Percentiles rank a stretch among this genome's conserved stretches.
Conservation (phyloP, 495 filamentous ascomycete species). For the Parathielavia appendiculata region DNA sequence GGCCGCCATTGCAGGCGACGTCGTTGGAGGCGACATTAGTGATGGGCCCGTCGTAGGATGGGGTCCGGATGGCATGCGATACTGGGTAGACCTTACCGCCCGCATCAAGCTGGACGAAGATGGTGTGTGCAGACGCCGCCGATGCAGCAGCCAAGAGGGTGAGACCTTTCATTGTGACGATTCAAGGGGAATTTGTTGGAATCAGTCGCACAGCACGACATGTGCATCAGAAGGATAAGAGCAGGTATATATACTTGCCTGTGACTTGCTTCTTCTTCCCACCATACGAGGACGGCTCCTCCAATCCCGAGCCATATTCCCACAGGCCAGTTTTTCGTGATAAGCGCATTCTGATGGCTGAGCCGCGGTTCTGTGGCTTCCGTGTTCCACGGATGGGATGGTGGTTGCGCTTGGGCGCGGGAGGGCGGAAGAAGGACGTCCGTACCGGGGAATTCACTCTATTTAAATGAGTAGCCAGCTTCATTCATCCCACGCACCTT, state of each 20-base stretch:
- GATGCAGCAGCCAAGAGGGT: constrained; percentile 30
- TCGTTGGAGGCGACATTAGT: constrained; percentile 46
- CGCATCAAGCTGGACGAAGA: constrained; percentile 49
- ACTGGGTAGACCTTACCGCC: constrained; percentile 34
- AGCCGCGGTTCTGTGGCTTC: neutral
- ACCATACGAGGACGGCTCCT: neutral
- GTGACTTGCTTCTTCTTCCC: neutral
- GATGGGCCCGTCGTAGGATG: constrained; percentile 47
- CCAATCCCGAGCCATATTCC: neutral
- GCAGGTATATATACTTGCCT: neutral
- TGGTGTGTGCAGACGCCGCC: constrained; percentile 49
- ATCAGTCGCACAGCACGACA: neutral
- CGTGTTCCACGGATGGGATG: neutral
- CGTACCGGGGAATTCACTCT: constrained; percentile 13
- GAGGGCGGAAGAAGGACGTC: constrained; percentile 18
- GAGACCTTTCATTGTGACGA: constrained; percentile 25
- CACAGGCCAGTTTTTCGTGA: constrained; percentile 9
- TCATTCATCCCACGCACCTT: constrained; percentile 6
- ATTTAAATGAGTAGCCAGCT: constrained; percentile 9
- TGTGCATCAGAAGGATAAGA: neutral
- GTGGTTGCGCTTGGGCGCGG: neutral
- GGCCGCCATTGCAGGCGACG: constrained; percentile 53
- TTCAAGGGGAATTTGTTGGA: neutral
- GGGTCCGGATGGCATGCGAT: constrained; percentile 36
- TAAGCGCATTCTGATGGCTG: neutral